Base-by-base conservation (phyloP, 2,329 filamentous ascomycete species). In the Endoconidiophora polonica region DNA sequence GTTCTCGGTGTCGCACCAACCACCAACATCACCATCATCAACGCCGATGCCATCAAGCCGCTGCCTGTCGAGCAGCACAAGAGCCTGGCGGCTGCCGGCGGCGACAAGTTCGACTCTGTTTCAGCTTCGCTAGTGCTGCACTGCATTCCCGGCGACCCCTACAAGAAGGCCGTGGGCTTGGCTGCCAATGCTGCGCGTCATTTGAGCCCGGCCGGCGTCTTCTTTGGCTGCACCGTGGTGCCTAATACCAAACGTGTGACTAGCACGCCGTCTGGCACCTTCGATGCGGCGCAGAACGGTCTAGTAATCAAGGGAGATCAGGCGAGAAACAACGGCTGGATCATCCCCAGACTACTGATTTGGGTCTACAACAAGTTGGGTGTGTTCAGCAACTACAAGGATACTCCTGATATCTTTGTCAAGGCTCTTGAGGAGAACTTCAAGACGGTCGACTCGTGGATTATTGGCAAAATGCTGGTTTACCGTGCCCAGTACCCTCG, bases 301-400 rank as follows among this genome's bases (percentile, higher is more conserved):
- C 12, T 36, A 4, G 23, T 26, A 20, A 36, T 50, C 10, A 40
- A 23, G 18, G 46, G 46, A 12, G 53, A 49, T 23, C 29, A 20
- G 7, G 10, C 24, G 4, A 23, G 16, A n/a, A 24, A 24, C 3
- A 18, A 39, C 18, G 46, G 46, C 14, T 20, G 38, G 23, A 33
- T 39, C 26, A 6, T 50, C 12, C 56, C 55, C 5, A n/a, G 29
- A 33, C 18, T 43, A 16, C 47, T 58, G 7, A 54, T 66, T 49
- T 57, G 53, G 18, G 46, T 57, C 36, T 67, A 66, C 46, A 67
- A 69, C 54, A 50, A 54, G 24, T 53, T 58, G 6, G 59, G 62
- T 2, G 49, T 67, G 1, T 67, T 70, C 55, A 58, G 60, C 41
- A 70, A 69, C 55, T 62, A 58, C 56, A 58, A 60, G 0, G 68